Percentiles rank a stretch among this genome's conserved stretches.
Conservation (phyloP, 306 rosid species). For the Coriaria nepalensis region DNA sequence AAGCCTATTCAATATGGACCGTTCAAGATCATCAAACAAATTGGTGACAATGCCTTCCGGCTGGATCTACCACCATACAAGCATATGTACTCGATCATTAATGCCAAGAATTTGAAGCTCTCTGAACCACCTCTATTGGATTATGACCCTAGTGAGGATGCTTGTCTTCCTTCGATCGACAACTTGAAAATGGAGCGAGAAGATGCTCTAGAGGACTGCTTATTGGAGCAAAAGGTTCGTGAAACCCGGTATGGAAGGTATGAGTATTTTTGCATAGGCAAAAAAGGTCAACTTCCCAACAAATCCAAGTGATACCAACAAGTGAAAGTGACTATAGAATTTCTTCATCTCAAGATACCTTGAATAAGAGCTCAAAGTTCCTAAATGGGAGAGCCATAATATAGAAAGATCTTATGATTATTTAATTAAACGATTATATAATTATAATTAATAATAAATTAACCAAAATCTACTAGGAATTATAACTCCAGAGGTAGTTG, state of each 20-base stretch:
- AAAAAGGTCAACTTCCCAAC: not conserved
- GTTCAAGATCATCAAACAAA: not conserved
- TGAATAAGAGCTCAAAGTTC: not conserved
- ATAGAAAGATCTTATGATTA: not conserved
- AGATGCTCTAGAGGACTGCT: not conserved
- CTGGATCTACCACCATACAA: not conserved
- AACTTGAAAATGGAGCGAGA: not conserved
- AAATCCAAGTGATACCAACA: not conserved
- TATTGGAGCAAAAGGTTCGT: not conserved
- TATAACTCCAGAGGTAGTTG: too few species aligned
- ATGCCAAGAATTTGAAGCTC: not conserved
- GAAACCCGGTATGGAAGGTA: not conserved
- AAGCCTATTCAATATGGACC: not conserved
- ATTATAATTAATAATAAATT: too few species aligned
- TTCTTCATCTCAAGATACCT: not conserved
- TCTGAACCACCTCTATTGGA: not conserved
- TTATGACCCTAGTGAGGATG: not conserved
- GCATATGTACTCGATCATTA: constrained; percentile 2
- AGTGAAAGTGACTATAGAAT: not conserved
- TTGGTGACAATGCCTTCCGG: not conserved
- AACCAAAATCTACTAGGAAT: too few species aligned
- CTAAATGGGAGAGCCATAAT: not conserved
- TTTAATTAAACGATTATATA: too few species aligned
- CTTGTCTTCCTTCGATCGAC: not conserved
- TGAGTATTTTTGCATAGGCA: not conserved